Evolutionary conservation across 192 early-diverging fungal species (phyloP), one percentile per base, ranked within the genome.

Genomic region (Backusella luteola): DNA sequence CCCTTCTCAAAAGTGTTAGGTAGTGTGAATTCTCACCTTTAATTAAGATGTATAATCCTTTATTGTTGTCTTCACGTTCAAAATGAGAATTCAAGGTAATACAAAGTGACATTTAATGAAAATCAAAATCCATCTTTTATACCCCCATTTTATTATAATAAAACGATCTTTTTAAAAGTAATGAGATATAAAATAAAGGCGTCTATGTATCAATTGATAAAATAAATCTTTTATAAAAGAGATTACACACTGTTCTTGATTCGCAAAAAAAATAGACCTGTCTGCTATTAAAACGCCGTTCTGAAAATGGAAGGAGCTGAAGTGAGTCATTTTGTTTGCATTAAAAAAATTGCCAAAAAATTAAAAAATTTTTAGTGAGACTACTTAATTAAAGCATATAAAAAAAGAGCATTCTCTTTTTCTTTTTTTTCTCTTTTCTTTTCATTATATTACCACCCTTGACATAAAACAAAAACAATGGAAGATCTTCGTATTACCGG

Each of bases 401-500:
- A 46, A 71, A 34, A 23, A 15, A 36, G 35, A 36, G 14, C 4
- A 26, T 23, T 59, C 19, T 38, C 5, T 41, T 19, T 53, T 73
- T 73, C 35, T 41, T 63, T 39, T 39, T 38, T 38, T 73, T 15
- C 36, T 63, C 12, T 63, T 39, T 38, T 73, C 23, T 73, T 17
- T 38, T 73, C 23, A 29, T 23, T 38, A 36, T 23, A 35, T 9
- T 34, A 26, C 29, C 26, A 38, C 6, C 17, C 35, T 73, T 34
- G 6, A 36, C n/a, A 44, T 41, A 39, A 53, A 49, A 15, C 15
- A n/a, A 34, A 38, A n/a, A 66, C 21, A 12, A 87, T 89, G 85
- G 96, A 98, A 81, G 95, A 97, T 85, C 89, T 94, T 75, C 93
- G 95, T 76, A 90, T 98, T 77, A 84, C 88, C 17, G 93, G 93